A percentile compares a stretch with the other conserved stretches of the same genome.
Conservation (phyloP, 129 eudicot genomes). For the Flaveria brownii region DNA sequence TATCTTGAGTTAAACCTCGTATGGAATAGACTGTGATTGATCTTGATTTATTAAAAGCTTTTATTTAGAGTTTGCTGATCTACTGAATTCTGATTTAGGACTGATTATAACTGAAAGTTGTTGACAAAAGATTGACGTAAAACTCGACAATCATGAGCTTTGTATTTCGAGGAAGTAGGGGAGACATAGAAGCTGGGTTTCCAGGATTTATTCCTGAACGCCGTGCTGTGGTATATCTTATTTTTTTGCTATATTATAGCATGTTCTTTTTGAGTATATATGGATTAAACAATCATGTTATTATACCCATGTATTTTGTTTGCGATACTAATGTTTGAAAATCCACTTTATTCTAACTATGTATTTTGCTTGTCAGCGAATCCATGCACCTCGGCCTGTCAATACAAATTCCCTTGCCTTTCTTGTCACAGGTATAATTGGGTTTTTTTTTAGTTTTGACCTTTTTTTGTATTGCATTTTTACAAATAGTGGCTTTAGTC, state of each 20-base stretch:
- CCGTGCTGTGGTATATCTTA: slow-evolving; percentile 62
- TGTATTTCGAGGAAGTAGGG: slow-evolving; percentile 82
- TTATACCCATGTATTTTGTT: slow-evolving; percentile 24
- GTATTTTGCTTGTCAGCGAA: slow-evolving; percentile 50
- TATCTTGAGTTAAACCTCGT: background rate
- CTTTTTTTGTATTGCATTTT: background rate
- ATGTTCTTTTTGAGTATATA: slow-evolving; percentile 3
- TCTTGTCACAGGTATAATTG: slow-evolving; percentile 74
- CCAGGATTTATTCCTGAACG: slow-evolving; percentile 84
- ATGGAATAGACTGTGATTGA: background rate
- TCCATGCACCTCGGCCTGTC: slow-evolving; percentile 84
- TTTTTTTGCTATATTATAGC: background rate
- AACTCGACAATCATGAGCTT: slow-evolving; percentile 63
- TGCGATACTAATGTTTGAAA: slow-evolving; percentile 41
- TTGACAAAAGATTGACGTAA: slow-evolving; percentile 1
- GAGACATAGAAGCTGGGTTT: slow-evolving; percentile 84
- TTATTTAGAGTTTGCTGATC: slow-evolving; percentile 13
- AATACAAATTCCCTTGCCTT: slow-evolving; percentile 90
- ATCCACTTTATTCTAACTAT: slow-evolving; percentile 50
- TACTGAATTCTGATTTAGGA: slow-evolving; percentile 26
- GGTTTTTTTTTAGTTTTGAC: background rate
- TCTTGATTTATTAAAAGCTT: background rate
- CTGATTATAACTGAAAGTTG: slow-evolving; percentile 2
- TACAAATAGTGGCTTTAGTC: background rate
- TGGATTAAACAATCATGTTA: background rate